Conservation (phyloP, 2,329 filamentous ascomycete species). For the Nannizziopsis arthrosporioides region DNA sequence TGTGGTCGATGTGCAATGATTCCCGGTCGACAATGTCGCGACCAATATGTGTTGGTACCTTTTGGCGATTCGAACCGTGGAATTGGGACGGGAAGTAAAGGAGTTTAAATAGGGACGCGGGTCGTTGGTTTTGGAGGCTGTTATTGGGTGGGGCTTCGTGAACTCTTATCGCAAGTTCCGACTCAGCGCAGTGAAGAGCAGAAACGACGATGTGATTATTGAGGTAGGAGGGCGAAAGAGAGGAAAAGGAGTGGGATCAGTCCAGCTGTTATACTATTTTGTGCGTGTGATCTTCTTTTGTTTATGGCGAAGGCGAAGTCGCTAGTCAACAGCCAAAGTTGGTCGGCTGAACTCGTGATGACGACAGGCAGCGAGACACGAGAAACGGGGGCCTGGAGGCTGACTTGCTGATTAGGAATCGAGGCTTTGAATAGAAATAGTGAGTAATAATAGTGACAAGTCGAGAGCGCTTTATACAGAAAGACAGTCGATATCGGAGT, state of each 20-base stretch:
- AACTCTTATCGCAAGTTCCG: too few relatives aligned
- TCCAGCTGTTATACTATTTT: slow-evolving; percentile 5
- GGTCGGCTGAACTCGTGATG: neutral
- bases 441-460: neutral
- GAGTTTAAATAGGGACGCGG: neutral
- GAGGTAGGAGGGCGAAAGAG: neutral
- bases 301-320: slow-evolving; percentile 3
- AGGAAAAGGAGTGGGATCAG: neutral
- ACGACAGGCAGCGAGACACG: neutral
- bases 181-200: neutral
- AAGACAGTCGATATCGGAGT: too few relatives aligned
- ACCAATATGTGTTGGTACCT: neutral
- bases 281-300: neutral
- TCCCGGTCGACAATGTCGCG: neutral
- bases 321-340: neutral
- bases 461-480: neutral
- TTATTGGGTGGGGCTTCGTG: too few relatives aligned
- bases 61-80: slow-evolving; percentile 3
- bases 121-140: neutral
- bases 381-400: neutral
- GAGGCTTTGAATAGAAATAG: neutral
- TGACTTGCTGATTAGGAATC: neutral
- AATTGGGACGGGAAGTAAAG: neutral
- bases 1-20: slow-evolving; percentile 12
- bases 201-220: neutral